phyloP scores from a whole-genome alignment of 805 yeast genomes.

The Metschnikowia amazonensis region DNA sequence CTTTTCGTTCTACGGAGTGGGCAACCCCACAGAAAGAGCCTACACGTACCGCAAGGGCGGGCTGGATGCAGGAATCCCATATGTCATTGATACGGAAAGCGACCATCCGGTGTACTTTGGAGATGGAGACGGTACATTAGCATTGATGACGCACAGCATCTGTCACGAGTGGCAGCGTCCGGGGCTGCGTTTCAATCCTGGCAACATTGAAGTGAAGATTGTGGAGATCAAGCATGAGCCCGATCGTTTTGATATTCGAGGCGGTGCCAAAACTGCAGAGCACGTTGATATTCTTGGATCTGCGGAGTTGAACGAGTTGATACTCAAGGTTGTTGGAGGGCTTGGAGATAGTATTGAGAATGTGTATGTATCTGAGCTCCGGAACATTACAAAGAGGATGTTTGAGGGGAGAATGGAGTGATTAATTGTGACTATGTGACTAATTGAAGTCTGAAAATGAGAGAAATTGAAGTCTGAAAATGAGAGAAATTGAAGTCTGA shows the following conservation, averaged over 20 bases:
- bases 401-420: too few species aligned
- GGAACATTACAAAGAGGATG: constrained; percentile 56
- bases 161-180: constrained; percentile 84
- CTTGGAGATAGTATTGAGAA: constrained; percentile 64
- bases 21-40: constrained; percentile 93
- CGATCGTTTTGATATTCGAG: constrained; percentile 87
- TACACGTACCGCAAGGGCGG: constrained; percentile 72
- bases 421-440: too few species aligned
- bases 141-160: constrained; percentile 80
- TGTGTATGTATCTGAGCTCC: constrained; percentile 53
- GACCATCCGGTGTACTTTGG: constrained; percentile 69
- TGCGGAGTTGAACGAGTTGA: constrained; percentile 83
- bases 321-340: constrained; percentile 81
- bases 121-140: constrained; percentile 96
- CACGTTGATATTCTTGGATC: constrained; percentile 96
- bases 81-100: constrained; percentile 66
- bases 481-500: too few species aligned
- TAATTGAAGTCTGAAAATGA: too few species aligned
- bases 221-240: constrained; percentile 95
- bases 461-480: too few species aligned
- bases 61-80: constrained; percentile 51
- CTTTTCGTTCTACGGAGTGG: constrained; percentile 92
- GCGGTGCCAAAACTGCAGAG: constrained; percentile 96
- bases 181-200: constrained; percentile 75
- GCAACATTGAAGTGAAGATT: constrained; percentile 61